Evolutionary conservation across 2,329 filamentous ascomycete species (phyloP).

Genomic region (Daldinia sp.): DNA sequence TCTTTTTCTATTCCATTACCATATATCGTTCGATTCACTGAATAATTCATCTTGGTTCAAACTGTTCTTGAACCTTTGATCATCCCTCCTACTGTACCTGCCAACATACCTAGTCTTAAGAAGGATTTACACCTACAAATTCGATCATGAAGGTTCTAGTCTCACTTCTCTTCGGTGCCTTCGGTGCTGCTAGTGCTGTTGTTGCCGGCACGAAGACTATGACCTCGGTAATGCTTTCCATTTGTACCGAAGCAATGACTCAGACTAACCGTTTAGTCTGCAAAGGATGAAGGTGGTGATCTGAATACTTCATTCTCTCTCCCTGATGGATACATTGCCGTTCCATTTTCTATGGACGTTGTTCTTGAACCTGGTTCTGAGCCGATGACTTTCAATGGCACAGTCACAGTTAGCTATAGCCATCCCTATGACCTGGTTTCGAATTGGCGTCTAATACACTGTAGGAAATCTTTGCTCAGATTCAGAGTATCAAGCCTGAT

Average conservation of each 20-base stretch:
- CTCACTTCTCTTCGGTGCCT: slow-evolving; percentile 13
- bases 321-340: slow-evolving; percentile 25
- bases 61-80: neutral
- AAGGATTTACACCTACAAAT: neutral
- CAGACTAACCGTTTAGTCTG: neutral
- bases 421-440: too few species aligned
- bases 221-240: neutral
- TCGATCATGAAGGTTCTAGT: slow-evolving; percentile 22
- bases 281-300: neutral
- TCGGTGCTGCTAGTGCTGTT: neutral
- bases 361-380: slow-evolving; percentile 29
- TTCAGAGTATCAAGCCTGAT: slow-evolving; percentile 28
- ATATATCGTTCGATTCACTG: neutral
- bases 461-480: slow-evolving; percentile 29
- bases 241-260: neutral
- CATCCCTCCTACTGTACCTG: neutral
- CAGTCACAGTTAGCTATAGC: slow-evolving; percentile 14
- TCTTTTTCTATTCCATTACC: neutral
- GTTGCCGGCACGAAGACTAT: neutral
- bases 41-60: neutral
- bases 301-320: neutral
- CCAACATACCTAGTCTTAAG: neutral
- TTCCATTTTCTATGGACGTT: slow-evolving; percentile 31
- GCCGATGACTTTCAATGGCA: slow-evolving; percentile 30
- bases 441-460: neutral